Percentiles rank a stretch among this genome's conserved stretches.
Conservation (phyloP, 345 rosid genomes). For the Sonneratia caseolaris region DNA sequence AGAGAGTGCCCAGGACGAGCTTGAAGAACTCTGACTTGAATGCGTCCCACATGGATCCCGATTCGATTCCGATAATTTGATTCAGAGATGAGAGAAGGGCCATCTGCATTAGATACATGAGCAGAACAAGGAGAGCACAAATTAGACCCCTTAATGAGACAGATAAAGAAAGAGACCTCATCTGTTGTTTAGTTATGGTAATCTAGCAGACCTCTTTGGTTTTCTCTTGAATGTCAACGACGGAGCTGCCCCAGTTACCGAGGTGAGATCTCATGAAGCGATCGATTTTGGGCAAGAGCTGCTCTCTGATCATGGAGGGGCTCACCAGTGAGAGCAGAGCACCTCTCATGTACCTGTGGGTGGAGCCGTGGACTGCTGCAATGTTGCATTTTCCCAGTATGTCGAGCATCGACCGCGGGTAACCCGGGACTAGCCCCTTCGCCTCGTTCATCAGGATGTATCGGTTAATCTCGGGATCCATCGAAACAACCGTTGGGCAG, state of each 20-base stretch:
- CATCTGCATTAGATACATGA: constrained; percentile 35
- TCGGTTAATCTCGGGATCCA: constrained; percentile 76
- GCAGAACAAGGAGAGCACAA: not conserved
- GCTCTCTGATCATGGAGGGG: constrained; percentile 46
- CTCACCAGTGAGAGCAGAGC: constrained; percentile 50
- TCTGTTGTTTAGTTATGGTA: too few species aligned
- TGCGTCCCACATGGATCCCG: constrained; percentile 19
- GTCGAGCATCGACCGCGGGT: constrained; percentile 80
- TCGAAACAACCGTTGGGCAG: constrained; percentile 63
- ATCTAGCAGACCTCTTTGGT: constrained; percentile 50
- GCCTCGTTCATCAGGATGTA: constrained; percentile 71
- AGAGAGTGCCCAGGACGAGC: constrained; percentile 65
- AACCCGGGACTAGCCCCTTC: constrained; percentile 84
- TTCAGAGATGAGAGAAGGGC: constrained; percentile 48
- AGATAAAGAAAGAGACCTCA: not conserved
- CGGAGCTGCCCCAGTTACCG: constrained; percentile 32
- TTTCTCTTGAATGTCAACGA: constrained; percentile 61
- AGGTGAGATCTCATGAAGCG: constrained; percentile 49
- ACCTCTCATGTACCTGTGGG: constrained; percentile 65
- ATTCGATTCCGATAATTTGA: constrained; percentile 42
- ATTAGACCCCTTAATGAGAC: not conserved
- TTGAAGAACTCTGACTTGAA: constrained; percentile 59
- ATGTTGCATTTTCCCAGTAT: constrained; percentile 66
- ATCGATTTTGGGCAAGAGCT: constrained; percentile 54
- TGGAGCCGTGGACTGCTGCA: constrained; percentile 70